Base-by-base conservation (phyloP, 768 basidiomycete genomes). In the Xanthoconium stramineum region DNA sequence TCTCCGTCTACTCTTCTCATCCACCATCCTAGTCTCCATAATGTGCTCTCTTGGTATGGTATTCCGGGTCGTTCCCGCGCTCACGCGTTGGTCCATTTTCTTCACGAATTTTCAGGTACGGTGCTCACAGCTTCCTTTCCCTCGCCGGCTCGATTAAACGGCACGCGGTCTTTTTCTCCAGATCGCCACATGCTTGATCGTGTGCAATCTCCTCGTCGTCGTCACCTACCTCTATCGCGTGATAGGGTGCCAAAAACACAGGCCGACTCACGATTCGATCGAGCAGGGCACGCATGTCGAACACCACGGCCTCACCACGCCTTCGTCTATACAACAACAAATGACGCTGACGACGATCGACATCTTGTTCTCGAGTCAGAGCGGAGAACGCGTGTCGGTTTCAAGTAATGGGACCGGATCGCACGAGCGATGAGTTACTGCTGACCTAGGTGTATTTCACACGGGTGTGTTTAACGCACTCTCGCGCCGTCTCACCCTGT, bases 221-320 rank as follows among this genome's bases (percentile, higher is more conserved):
- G 60, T 47, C 42, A 70, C 69, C 8, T 61, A 68, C 36, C 30
- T 68, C 38, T 68, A 70, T 51, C 62, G 68, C 19, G 43, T 59
- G 13, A 40, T 69, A 8, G 40, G 58, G 30, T 36, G 14, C 38
- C 32, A 32, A 11, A n/a, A 7, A 11, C 36, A 33, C 20, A 30
- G 29, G 6, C 11, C 29, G 13, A 2, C 1, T 7, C 9, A 6
- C 6, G 48, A 46, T 3, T 5, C 45, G 44, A 47, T 10, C 8
- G 33, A 52, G 19, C 12, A 24, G 5, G 33, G 19, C 9, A 10
- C 52, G 2, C 8, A 8, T 5, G 35, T 5, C 13, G 51, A 35
- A 4, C 38, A 55, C 9, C 1, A 56, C 24, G 49, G 28, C 4
- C 13, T 4, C 8, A 7, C 46, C 1, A 19, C 38, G 20, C 1